phyloP scores from a whole-genome alignment of 176 grass and related monocot genomes.

The Oryza glumipatula region DNA sequence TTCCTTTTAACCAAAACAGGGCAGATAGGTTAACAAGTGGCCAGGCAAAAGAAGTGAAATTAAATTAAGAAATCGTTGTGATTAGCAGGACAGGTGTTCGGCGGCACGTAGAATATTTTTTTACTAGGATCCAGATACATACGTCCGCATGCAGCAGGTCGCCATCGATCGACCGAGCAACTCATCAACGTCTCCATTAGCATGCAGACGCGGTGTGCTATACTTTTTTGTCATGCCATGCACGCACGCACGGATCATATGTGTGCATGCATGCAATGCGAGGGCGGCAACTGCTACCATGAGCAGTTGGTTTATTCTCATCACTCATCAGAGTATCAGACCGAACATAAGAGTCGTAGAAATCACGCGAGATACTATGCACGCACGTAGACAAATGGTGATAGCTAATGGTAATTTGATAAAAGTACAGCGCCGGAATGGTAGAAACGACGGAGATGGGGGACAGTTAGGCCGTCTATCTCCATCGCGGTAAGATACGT shows the following conservation, averaged over 20 bases:
- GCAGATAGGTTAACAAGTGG: background rate
- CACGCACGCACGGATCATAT: background rate
- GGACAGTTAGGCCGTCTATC: background rate
- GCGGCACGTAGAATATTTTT: constrained; percentile 37
- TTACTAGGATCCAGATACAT: background rate
- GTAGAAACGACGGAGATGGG: background rate
- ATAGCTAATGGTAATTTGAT: background rate
- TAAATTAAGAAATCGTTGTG: background rate
- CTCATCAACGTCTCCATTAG: constrained; percentile 17
- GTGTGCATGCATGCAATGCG: constrained; percentile 19
- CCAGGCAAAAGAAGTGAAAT: constrained; percentile 19
- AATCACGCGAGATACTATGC: background rate
- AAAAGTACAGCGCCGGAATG: background rate
- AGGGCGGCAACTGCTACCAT: constrained; percentile 6
- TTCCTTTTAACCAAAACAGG: constrained; percentile 13
- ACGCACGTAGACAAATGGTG: background rate
- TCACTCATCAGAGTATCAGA: background rate
- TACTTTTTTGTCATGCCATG: background rate
- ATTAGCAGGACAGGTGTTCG: constrained; percentile 29
- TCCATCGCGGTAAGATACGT: constrained; percentile 11
- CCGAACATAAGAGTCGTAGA: background rate
- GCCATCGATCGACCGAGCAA: constrained; percentile 8
- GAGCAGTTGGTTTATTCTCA: background rate
- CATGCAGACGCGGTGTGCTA: background rate
- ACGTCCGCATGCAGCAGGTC: constrained; percentile 36